Evolutionary conservation across 805 yeast genomes (phyloP).

Genomic region (Lipomyces spencermartinsiae): DNA sequence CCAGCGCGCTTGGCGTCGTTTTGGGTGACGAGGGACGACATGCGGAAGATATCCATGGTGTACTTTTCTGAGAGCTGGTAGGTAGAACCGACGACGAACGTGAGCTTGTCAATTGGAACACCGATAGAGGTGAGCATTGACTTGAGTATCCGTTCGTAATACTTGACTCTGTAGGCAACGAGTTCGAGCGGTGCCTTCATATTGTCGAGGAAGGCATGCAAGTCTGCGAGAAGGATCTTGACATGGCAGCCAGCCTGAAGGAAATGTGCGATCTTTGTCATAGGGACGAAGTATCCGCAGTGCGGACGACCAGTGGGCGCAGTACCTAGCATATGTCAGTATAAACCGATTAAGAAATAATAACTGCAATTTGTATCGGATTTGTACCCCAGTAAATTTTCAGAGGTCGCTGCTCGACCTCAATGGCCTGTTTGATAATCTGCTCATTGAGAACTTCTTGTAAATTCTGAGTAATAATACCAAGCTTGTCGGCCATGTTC

Average conservation of each 20-base stretch:
- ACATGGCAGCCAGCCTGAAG: slow-evolving; percentile 96
- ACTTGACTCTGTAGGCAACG: slow-evolving; percentile 84
- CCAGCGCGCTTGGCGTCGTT: slow-evolving; percentile 99
- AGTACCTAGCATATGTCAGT: slow-evolving; percentile 49
- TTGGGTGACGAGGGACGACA: slow-evolving; percentile 85
- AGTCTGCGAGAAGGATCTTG: slow-evolving; percentile 87
- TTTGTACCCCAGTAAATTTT: slow-evolving; percentile 87
- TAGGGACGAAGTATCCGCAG: slow-evolving; percentile 97
- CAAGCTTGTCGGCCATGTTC: slow-evolving; percentile 49
- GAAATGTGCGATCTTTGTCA: slow-evolving; percentile 95
- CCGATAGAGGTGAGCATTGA: slow-evolving; percentile 83
- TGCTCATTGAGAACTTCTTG: slow-evolving; percentile 92
- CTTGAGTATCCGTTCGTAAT: slow-evolving; percentile 84
- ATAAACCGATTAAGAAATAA: slow-evolving; percentile 12
- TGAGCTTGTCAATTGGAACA: slow-evolving; percentile 89
- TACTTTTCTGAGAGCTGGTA: slow-evolving; percentile 81
- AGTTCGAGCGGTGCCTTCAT: slow-evolving; percentile 98
- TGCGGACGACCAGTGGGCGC: slow-evolving; percentile 99
- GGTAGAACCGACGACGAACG: slow-evolving; percentile 85
- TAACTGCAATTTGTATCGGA: not conserved
- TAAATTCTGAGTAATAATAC: slow-evolving; percentile 79
- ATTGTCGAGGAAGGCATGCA: slow-evolving; percentile 96
- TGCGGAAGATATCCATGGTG: slow-evolving; percentile 86
- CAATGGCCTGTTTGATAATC: slow-evolving; percentile 82
- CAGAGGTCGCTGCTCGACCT: slow-evolving; percentile 79